Evolutionary conservation across 805 yeast species (phyloP), one percentile per base, ranked within the genome.

Genomic region (Priceomyces castillae): DNA sequence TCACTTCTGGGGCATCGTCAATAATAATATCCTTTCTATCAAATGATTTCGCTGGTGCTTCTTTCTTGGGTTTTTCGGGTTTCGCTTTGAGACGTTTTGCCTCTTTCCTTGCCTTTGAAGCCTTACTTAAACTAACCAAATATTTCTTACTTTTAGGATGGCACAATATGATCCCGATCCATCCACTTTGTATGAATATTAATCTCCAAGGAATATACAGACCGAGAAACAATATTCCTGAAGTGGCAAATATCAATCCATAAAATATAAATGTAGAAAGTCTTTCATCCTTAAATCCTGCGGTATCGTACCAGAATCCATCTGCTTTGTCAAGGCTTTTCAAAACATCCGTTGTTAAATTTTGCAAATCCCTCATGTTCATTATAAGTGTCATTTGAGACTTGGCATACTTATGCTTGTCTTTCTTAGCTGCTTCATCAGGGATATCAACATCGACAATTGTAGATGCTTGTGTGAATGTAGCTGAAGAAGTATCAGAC

Each of bases 361-460:
- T 79, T 58, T 88, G 95, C 20, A 86, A 67, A 55, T 86, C 92
- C 44, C 86, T 73, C 81, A 87, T 73, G 51, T 84, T 86, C 46
- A 81, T 72, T 46, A 78, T 50, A 25, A 78, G 55, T n/a, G 70
- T 65, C 49, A 73, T 58, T 48, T 74, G 74, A 3, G 60, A 52
- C 48, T 64, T 65, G 16, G 62, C 52, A 31, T 45, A 46, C 39
- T 52, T 51, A 12, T 42, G 30, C 30, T 45, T 49, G 16, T 49
- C 58, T 39, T 47, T 56, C 46, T 49, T 48, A 20, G 41, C 30
- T 19, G 38, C 18, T 25, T 26, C 39, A 16, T 25, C 46, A 33
- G 26, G 31, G 7, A 11, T 14, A 2, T 26, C 28, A 19, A n/a
- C 10, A 7, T 22, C 18, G 4, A 42, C 37, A 28, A 28, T 31